Evolutionary conservation across 2,329 filamentous ascomycete species (phyloP).

Genomic region (Alternaria arbusti): DNA sequence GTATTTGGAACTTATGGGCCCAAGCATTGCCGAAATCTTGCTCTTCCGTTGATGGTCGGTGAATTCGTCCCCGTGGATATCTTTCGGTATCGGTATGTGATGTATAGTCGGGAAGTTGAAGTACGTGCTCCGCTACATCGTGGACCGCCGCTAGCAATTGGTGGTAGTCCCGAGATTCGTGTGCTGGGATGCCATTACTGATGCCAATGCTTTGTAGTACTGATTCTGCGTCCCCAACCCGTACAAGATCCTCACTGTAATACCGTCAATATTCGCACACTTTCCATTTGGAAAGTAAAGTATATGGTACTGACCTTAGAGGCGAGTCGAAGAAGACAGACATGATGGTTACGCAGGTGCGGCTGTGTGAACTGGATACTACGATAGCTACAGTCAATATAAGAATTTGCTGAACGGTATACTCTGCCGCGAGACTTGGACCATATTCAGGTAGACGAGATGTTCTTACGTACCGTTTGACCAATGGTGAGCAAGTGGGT

Average conservation of each 20-base stretch:
- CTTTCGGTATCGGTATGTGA: conserved; percentile 49
- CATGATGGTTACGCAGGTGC: conserved; percentile 15
- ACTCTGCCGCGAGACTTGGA: not conserved
- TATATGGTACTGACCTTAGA: conserved; percentile 21
- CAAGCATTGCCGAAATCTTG: conserved; percentile 56
- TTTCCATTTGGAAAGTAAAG: too few species aligned
- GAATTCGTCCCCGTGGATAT: conserved; percentile 56
- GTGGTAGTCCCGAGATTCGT: conserved; percentile 55
- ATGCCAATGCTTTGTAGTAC: conserved; percentile 31
- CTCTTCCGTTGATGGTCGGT: conserved; percentile 41
- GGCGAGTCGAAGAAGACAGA: conserved; percentile 40
- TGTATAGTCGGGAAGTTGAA: conserved; percentile 56
- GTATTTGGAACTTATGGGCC: conserved; percentile 59
- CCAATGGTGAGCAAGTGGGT: conserved; percentile 10
- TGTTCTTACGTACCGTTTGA: conserved; percentile 15
- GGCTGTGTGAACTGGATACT: not conserved
- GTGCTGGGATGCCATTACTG: conserved; percentile 35
- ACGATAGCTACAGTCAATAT: not conserved
- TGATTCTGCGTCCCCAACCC: conserved; percentile 31
- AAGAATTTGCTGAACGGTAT: not conserved
- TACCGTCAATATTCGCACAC: not conserved
- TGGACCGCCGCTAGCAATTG: conserved; percentile 59
- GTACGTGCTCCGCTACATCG: conserved; percentile 57
- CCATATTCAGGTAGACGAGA: not conserved
- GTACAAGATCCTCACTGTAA: conserved; percentile 29